A percentile compares a stretch with the other conserved stretches of the same genome.
Evolutionary conservation across 306 rosid genomes (phyloP).

Genomic region (Vicia sativa): DNA sequence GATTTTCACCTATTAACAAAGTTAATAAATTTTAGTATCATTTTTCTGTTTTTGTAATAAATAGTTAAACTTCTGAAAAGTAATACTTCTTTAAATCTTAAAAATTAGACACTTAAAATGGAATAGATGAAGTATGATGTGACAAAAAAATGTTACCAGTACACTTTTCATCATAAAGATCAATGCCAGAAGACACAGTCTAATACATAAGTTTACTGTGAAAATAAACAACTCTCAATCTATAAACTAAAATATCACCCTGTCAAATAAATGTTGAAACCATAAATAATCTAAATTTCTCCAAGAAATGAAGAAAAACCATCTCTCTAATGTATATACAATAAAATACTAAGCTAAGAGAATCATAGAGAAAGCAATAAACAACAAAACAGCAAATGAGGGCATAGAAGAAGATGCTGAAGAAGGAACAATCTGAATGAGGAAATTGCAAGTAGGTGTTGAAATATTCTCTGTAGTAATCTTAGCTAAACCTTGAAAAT

Average conservation of each 20-base stretch:
- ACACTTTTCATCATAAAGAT: no score
- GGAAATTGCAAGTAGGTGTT: conserved; percentile 76
- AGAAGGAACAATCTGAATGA: conserved; percentile 65
- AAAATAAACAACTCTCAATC: conserved; percentile 4
- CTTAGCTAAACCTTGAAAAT: conserved; percentile 80
- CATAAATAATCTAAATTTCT: conserved; percentile 12
- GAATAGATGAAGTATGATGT: no score
- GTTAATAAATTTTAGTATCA: no score
- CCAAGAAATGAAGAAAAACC: neutral
- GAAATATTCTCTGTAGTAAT: conserved; percentile 63
- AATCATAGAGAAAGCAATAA: conserved; percentile 35
- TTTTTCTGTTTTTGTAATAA: no score
- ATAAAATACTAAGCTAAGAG: conserved; percentile 49
- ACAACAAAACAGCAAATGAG: conserved; percentile 40
- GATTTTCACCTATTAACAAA: no score
- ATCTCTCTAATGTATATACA: conserved; percentile 47
- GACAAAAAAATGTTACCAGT: no score
- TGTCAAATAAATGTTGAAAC: conserved; percentile 18
- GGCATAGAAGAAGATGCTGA: conserved; percentile 50
- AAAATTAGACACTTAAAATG: no score
- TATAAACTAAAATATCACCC: conserved; percentile 31
- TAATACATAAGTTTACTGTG: neutral
- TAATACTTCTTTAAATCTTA: no score
- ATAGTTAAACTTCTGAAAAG: no score
- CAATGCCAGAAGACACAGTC: no score